Percentiles rank a stretch among this genome's conserved stretches.
Conservation (phyloP, 1,284 basidiomycete species). For the Trametes hirsuta region DNA sequence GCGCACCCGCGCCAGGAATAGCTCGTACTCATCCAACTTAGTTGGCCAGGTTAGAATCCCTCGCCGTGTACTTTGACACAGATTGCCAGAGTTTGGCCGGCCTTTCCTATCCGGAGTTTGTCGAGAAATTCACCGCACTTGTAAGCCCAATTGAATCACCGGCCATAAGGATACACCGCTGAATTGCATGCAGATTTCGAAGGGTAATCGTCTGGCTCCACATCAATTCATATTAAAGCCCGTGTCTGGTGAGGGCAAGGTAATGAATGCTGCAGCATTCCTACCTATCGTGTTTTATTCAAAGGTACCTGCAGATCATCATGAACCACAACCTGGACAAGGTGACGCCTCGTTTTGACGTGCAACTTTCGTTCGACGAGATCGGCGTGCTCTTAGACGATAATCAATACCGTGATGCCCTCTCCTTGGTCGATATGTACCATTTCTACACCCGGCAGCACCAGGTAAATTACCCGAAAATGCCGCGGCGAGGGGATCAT, state of each 20-base stretch:
- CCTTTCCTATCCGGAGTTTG: constrained; percentile 66
- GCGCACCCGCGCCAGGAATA: no score
- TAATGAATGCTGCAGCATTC: constrained; percentile 38
- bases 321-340: constrained; percentile 82
- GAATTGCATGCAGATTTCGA: constrained; percentile 59
- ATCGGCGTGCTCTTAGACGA: constrained; percentile 94
- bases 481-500: background rate
- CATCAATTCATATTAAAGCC: constrained; percentile 98
- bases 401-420: constrained; percentile 93
- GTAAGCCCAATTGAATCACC: constrained; percentile 42
- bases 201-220: constrained; percentile 51
- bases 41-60: constrained; percentile 86
- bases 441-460: constrained; percentile 94
- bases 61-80: constrained; percentile 97
- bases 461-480: constrained; percentile 57
- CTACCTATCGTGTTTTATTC: background rate
- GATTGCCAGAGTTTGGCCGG: constrained; percentile 86
- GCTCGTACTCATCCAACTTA: constrained; percentile 34
- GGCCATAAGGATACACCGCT: background rate
- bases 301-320: constrained; percentile 56
- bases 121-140: constrained; percentile 80
- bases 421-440: constrained; percentile 96
- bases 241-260: constrained; percentile 93
- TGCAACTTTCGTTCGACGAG: constrained; percentile 91
- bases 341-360: constrained; percentile 84